phyloP scores from a whole-genome alignment of 1,284 basidiomycete species.

The Leucoagaricus sp. region DNA sequence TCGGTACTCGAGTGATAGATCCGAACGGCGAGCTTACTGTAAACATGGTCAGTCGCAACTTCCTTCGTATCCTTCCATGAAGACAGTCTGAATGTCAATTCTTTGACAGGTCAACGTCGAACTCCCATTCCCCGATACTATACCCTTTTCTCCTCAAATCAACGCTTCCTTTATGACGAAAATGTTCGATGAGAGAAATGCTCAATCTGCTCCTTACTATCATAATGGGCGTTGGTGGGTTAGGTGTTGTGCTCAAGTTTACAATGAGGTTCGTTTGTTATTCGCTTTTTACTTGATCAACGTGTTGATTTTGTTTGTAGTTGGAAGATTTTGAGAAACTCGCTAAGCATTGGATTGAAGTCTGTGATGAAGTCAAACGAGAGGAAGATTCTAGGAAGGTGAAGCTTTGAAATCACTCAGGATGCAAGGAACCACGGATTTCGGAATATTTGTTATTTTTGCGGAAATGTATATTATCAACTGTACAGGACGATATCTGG shows the following conservation, averaged over 20 bases:
- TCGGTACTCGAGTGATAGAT: conserved; percentile 70
- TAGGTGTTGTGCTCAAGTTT: conserved; percentile 73
- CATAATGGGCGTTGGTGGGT: conserved; percentile 74
- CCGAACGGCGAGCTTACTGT: conserved; percentile 61
- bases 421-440: background rate
- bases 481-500: background rate
- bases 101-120: conserved; percentile 52
- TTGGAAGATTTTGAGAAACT: conserved; percentile 56
- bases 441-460: background rate
- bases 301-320: conserved; percentile 29
- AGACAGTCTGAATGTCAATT: background rate
- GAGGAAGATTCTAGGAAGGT: conserved; percentile 9
- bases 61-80: background rate
- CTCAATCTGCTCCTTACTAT: conserved; percentile 44
- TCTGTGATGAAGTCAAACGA: conserved; percentile 35
- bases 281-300: background rate
- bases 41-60: conserved; percentile 63
- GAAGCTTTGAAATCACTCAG: background rate
- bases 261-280: conserved; percentile 55
- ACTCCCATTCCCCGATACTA: conserved; percentile 47
- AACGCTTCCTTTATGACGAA: conserved; percentile 26
- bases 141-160: conserved; percentile 34
- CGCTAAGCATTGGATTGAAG: conserved; percentile 38
- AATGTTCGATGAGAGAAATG: conserved; percentile 45
- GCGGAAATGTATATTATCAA: background rate